Conservation (phyloP, 2,329 filamentous ascomycete genomes). For the Sclerotinia nivalis region DNA sequence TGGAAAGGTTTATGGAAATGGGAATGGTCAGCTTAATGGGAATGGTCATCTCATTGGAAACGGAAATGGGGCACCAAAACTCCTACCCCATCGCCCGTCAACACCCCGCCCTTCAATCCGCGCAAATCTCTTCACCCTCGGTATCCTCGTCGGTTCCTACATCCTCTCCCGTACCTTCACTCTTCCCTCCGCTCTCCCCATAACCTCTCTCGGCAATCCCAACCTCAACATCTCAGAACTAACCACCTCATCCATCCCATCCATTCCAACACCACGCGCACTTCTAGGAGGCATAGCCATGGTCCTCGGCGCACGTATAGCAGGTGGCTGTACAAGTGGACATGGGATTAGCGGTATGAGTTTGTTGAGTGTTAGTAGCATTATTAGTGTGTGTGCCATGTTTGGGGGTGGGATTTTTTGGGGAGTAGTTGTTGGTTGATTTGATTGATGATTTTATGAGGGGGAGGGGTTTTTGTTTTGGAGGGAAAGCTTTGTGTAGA, state of each 20-base stretch:
- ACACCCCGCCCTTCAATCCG: conserved; percentile 4
- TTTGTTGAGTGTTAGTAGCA: conserved; percentile 61
- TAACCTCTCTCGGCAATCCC: background rate
- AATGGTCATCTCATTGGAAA: background rate
- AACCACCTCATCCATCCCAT: background rate
- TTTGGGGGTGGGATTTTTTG: conserved; percentile 54
- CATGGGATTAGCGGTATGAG: conserved; percentile 69
- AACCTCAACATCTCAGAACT: too few species aligned
- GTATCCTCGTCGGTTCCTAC: conserved; percentile 52
- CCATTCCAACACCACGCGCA: background rate
- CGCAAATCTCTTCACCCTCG: conserved; percentile 48
- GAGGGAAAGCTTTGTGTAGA: too few species aligned
- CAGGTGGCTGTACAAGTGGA: conserved; percentile 67
- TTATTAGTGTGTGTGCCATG: conserved; percentile 59
- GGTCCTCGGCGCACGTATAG: conserved; percentile 60
- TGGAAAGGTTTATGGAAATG: background rate
- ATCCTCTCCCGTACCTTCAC: conserved; percentile 21
- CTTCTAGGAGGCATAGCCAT: conserved; percentile 57
- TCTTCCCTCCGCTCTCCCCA: conserved; percentile 15
- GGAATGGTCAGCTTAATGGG: background rate
- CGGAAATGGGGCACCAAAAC: background rate
- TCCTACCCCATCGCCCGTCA: too few species aligned
- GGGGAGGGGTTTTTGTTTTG: background rate
- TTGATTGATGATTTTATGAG: too few species aligned
- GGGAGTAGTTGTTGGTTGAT: background rate